Base-by-base conservation (phyloP, 768 basidiomycete species). In the Boletellus ananiceps region DNA sequence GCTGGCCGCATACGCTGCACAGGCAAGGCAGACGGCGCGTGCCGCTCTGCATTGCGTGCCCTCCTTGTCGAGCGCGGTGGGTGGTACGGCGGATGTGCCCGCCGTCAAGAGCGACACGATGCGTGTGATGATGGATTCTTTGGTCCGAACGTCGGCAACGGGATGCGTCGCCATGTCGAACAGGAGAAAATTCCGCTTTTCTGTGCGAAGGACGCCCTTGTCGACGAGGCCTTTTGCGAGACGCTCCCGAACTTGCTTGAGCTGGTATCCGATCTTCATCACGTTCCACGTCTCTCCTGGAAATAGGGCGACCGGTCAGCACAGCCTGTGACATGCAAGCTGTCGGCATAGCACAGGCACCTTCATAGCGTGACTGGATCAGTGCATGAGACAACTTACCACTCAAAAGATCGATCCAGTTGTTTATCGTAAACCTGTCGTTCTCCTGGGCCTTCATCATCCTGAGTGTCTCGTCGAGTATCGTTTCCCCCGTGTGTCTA, bases 81-180 rank as follows among this genome's bases (percentile, higher is more conserved):
- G 74, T 0, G 93, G 92, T 6, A 97, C 75, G 29, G 88, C 80
- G 21, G 88, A 77, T 4, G 93, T 95, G 4, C 84, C 83, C 2
- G 87, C 77, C 9, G 93, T 92, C 60, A 97, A 78, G 19, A 97
- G 79, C 13, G 83, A 68, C 40, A 89, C 78, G 25, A 86, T 77
- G 29, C 94, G 86, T 13, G 74, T 69, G 63, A 97, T 76, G 61
- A 98, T 80, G 50, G 78, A 76, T 63, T 93, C 93, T 65, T 98
- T 98, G 8, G 84, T 85, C 50, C 89, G 86, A 12, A 90, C 79
- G 69, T 97, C 94, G 7, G 94, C 91, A 43, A 98, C 88, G 2
- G 95, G 96, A 67, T 99, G 95, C 0, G 95, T 99, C 15, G 96
- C 95, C 95, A 99, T 99, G 73, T 99, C 95, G 71, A 99, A 99